Base-by-base conservation (phyloP, 1,284 basidiomycete genomes). In the Sporisorium sorghi region DNA sequence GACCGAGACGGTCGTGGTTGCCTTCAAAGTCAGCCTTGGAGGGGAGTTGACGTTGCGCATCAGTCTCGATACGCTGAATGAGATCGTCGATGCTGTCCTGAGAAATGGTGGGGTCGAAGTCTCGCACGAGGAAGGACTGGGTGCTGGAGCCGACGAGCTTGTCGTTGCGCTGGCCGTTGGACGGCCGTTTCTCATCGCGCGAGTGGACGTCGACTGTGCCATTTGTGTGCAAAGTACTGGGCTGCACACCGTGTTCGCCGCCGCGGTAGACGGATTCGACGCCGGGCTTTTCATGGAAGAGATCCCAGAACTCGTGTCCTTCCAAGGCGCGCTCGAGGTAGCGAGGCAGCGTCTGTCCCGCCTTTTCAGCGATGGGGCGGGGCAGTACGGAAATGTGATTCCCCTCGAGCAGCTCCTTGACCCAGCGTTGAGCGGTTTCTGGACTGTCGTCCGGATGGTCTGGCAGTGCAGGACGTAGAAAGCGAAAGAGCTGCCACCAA, bases 401-500 rank as follows among this genome's bases (percentile, higher is more conserved):
- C 28, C 73, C 68, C 5, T 53, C 19, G 23, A 69, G 53, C 19
- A 78, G 52, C 50, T 78, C 73, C 3, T 48, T 30, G 14, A 69
- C 72, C 76, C 76, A 78, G 0, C 49, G 32, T 30, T 62, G 52
- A 37, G 59, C 67, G 0, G 65, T 61, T 24, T 70, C 53, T 14
- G 61, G 54, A 14, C 65, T 68, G 32, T 73, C 71, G 10, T 67
- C 51, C 12, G 58, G 62, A 33, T 75, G 67, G 21, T 70, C 73
- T 6, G 73, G 73, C 9, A 75, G 9, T 2, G 47, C 54, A 3
- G 73, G 73, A 28, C 62, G 60, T 7, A 75, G 50, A 21, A 63
- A 70, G 50, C 62, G 51, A 62, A 70, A 60, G 23, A 78, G 62
- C 49, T 71, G 73, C 76, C 76, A 78, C 76, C 76, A 78, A 39